A percentile compares a stretch with the other conserved stretches of the same genome.
These are phyloP conservation scores for Lactifluus hygrophoroides DNA, from an alignment of 768 basidiomycete genomes.

Conservation along the genomic window DNA sequence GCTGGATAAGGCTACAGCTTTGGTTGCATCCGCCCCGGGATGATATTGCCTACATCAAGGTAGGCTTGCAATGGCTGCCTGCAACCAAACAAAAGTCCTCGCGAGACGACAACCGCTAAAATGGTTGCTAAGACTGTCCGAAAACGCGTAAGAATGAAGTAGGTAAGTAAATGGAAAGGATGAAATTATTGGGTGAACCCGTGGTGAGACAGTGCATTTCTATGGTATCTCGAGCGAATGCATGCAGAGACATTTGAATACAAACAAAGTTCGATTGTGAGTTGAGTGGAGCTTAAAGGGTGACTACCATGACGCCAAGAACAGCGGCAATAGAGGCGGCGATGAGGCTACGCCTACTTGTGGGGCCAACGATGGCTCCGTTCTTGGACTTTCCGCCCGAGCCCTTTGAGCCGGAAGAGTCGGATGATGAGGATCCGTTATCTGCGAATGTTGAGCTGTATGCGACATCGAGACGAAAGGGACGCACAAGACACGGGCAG, in stretches of 20 bases:
- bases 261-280: not conserved
- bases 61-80: not conserved
- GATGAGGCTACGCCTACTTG: not conserved
- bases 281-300: not conserved
- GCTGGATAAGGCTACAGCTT: not conserved
- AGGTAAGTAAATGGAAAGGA: not conserved
- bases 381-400: not conserved
- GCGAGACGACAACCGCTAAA: not conserved
- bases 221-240: constrained; percentile 6
- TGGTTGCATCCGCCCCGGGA: too few species aligned
- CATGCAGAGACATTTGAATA: not conserved
- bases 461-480: not conserved
- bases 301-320: not conserved
- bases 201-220: not conserved
- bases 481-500: constrained; percentile 27
- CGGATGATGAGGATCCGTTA: not conserved
- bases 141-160: not conserved
- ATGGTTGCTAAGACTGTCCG: not conserved
- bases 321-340: not conserved
- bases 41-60: not conserved
- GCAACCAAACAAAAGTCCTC: constrained; percentile 1
- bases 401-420: not conserved
- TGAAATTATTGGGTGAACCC: not conserved
- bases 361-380: not conserved
- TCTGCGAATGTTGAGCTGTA: not conserved